Percentiles rank a stretch among this genome's conserved stretches.
These are phyloP conservation scores for Trichoderma koningiopsis DNA, from an alignment of 2,329 filamentous ascomycete species.

Conservation along the genomic window DNA sequence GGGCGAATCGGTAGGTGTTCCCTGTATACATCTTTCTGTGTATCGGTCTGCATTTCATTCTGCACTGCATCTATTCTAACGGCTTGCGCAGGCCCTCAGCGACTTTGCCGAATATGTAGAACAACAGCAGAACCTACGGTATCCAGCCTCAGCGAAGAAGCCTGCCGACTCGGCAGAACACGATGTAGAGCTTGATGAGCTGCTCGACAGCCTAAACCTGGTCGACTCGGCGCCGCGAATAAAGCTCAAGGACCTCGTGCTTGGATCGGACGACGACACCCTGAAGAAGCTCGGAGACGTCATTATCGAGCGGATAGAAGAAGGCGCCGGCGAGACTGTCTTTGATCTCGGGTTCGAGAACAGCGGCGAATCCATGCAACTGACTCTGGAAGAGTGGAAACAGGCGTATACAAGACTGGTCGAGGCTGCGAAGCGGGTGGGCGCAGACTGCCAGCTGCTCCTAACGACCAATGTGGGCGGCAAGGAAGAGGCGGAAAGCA, in stretches of 20 bases:
- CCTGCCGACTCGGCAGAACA: conserved; percentile 47
- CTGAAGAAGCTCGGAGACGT: conserved; percentile 65
- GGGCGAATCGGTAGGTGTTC: conserved; percentile 72
- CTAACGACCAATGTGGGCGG: conserved; percentile 91
- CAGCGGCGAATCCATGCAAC: conserved; percentile 79
- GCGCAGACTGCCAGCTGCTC: conserved; percentile 78
- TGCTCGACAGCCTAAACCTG: conserved; percentile 86
- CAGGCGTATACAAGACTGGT: conserved; percentile 67
- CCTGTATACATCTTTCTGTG: neutral
- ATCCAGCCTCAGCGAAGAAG: conserved; percentile 47
- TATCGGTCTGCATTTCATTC: neutral
- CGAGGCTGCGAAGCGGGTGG: conserved; percentile 63
- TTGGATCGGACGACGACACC: conserved; percentile 63
- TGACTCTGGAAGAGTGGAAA: conserved; percentile 76
- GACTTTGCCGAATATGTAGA: conserved; percentile 98
- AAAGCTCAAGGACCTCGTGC: conserved; percentile 74
- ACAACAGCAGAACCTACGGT: conserved; percentile 80
- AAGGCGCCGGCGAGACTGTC: conserved; percentile 85
- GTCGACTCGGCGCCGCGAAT: conserved; percentile 68
- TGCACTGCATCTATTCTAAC: neutral
- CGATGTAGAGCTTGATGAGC: conserved; percentile 85
- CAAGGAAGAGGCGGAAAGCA: conserved; percentile 67
- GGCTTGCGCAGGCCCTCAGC: conserved; percentile 64
- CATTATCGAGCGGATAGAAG: conserved; percentile 69
- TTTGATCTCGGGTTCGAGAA: conserved; percentile 94